Percentiles rank a stretch among this genome's conserved stretches.
Conservation (phyloP, 2,329 filamentous ascomycete genomes). For the Didymella pinodella region DNA sequence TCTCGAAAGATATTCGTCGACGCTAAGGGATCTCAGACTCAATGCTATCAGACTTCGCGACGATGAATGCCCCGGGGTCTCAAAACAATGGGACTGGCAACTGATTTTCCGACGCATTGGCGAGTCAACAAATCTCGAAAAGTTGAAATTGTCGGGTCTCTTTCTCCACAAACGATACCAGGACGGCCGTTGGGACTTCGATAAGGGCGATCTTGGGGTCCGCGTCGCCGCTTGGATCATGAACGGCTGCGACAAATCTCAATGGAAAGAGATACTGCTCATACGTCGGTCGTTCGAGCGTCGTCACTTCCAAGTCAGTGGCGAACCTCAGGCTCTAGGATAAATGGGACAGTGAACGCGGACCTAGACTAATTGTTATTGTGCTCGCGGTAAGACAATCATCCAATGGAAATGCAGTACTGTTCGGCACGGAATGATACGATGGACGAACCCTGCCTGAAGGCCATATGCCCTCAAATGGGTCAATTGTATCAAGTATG, state of each 20-base stretch:
- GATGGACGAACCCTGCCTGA: no score
- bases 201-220: neutral
- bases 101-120: neutral
- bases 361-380: neutral
- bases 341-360: neutral
- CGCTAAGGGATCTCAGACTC: slow-evolving; percentile 22
- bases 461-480: no score
- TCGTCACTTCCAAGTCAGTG: neutral
- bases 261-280: neutral
- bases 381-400: no score
- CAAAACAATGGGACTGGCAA: neutral
- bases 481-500: no score
- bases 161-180: neutral
- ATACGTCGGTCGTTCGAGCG: neutral
- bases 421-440: no score
- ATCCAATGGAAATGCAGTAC: no score
- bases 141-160: neutral
- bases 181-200: slow-evolving; percentile 7
- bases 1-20: slow-evolving; percentile 17
- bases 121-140: neutral
- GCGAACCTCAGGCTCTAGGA: neutral
- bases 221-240: slow-evolving; percentile 5
- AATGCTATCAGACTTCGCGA: slow-evolving; percentile 5
- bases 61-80: neutral
- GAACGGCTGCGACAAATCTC: neutral